Evolutionary conservation across 31 red algal genomes (phyloP).

Genomic region (Odonthalia washingtoniensis): DNA sequence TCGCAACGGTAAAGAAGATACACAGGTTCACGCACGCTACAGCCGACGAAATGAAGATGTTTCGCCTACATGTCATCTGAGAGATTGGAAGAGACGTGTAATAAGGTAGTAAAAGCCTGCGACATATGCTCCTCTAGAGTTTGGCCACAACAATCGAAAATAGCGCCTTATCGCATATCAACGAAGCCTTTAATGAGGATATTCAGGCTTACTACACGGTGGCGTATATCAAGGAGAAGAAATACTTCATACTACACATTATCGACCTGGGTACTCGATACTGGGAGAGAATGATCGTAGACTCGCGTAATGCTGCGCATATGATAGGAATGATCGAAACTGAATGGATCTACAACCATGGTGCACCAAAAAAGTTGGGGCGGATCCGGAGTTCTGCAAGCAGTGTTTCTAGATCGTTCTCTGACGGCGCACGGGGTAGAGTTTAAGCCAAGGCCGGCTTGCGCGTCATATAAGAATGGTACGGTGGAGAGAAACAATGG

Average conservation of each 20-base stretch:
- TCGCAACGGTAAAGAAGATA: conserved; percentile 13
- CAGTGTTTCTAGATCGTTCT: background rate
- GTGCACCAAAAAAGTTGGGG: conserved; percentile 5
- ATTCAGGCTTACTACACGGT: conserved; percentile 20
- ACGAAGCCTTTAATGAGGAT: conserved; percentile 7
- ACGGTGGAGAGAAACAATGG: conserved; percentile 25
- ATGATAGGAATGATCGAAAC: conserved; percentile 21
- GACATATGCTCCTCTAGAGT: conserved; percentile 1
- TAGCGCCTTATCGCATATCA: background rate
- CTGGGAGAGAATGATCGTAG: conserved; percentile 21
- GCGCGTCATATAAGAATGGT: conserved; percentile 17
- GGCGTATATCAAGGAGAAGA: conserved; percentile 4
- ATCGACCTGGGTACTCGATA: conserved; percentile 17
- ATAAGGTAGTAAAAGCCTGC: background rate
- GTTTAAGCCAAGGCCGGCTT: conserved; percentile 1
- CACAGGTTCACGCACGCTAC: conserved; percentile 45
- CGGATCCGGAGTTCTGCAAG: conserved; percentile 31
- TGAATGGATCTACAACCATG: conserved; percentile 35
- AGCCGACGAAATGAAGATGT: too few relatives aligned
- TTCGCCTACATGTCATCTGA: too few relatives aligned
- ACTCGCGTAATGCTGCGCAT: background rate
- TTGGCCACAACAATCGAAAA: background rate
- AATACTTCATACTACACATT: conserved; percentile 22
- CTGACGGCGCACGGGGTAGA: background rate
- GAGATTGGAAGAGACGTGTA: too few relatives aligned